These are phyloP conservation scores for Boletus vinaceobasis DNA, from an alignment of 768 basidiomycete genomes.

Conservation along the genomic window DNA sequence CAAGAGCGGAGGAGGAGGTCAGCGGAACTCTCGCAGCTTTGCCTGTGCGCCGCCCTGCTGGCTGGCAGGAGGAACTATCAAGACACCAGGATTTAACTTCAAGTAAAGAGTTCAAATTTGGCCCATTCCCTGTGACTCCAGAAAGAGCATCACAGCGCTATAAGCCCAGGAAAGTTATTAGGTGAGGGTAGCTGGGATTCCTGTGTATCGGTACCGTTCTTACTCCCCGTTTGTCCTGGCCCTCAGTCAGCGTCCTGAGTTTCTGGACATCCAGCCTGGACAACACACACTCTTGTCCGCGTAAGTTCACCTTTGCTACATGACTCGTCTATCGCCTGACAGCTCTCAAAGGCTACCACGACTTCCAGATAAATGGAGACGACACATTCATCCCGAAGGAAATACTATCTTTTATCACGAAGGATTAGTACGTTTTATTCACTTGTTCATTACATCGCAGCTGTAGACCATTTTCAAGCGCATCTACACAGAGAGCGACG, in stretches of 20 bases:
- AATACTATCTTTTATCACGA: constrained; percentile 11
- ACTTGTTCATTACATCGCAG: not conserved
- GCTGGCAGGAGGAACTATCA: not conserved
- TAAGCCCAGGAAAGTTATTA: not conserved
- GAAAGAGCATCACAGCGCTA: constrained; percentile 14
- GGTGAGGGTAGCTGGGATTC: not conserved
- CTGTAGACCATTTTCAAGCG: constrained; percentile 3
- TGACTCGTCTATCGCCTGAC: not conserved
- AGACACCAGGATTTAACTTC: not conserved
- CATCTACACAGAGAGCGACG: constrained; percentile 13
- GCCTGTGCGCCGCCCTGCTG: not conserved
- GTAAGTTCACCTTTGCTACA: not conserved
- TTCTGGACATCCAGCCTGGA: constrained; percentile 4
- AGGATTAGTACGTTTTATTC: constrained; percentile 5
- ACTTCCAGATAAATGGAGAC: constrained; percentile 4
- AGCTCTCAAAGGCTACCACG: not conserved
- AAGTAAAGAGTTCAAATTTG: not conserved
- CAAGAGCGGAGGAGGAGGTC: not conserved
- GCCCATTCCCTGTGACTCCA: constrained; percentile 1
- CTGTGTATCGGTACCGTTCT: not conserved
- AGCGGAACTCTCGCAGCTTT: constrained; percentile 1
- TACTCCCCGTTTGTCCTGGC: not conserved
- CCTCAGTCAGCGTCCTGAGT: not conserved
- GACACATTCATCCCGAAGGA: constrained; percentile 16
- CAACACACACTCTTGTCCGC: constrained; percentile 3